Conservation (phyloP, 2,329 filamentous ascomycete genomes). For the Pestalotiopsis sp. region DNA sequence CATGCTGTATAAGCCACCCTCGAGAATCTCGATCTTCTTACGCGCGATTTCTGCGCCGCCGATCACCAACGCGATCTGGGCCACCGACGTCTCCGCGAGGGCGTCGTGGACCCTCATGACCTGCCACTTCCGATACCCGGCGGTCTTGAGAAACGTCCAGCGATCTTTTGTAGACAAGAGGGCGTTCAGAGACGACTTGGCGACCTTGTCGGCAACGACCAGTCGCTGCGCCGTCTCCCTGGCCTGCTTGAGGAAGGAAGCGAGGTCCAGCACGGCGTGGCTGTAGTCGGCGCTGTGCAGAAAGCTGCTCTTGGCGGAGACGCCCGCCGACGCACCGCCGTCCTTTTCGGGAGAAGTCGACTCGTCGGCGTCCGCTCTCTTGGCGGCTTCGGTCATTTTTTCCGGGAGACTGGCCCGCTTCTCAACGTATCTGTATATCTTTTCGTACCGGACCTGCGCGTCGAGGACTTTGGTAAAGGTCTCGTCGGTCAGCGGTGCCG, state of each 20-base stretch:
- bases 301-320: neutral
- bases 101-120: neutral
- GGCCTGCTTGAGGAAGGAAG: neutral
- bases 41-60: neutral
- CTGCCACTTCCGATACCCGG: neutral
- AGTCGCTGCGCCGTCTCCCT: neutral
- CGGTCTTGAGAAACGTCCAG: neutral
- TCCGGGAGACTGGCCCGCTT: neutral
- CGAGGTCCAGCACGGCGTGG: neutral
- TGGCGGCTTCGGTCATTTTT: neutral
- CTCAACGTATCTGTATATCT: slow-evolving; percentile 3
- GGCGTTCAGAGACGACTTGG: neutral
- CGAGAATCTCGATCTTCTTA: neutral
- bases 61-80: neutral
- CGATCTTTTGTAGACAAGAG: neutral
- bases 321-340: neutral
- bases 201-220: neutral
- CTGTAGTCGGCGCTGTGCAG: neutral
- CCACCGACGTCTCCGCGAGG: neutral
- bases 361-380: neutral
- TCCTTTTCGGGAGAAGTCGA: neutral
- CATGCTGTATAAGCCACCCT: neutral
- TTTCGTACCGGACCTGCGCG: neutral
- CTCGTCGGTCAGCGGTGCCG: neutral
- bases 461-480: neutral